These are phyloP conservation scores for Scutellaria galericulata DNA, from an alignment of 257 asterid genomes.

Conservation along the genomic window DNA sequence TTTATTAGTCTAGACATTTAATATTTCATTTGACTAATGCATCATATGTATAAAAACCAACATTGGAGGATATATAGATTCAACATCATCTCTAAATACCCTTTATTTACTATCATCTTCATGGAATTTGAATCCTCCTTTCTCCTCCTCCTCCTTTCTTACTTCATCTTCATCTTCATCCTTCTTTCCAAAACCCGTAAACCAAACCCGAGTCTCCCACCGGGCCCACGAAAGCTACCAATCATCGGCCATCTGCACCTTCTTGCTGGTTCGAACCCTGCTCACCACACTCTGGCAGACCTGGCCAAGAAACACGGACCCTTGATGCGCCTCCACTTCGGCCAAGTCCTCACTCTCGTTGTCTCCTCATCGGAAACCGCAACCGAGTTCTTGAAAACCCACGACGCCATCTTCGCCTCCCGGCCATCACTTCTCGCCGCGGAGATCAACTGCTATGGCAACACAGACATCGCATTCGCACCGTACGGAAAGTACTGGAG, in stretches of 20 bases:
- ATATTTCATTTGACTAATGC: too few relatives aligned
- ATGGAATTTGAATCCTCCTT: conserved; percentile 15
- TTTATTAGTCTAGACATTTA: too few relatives aligned
- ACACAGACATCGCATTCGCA: conserved; percentile 36
- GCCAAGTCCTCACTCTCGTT: conserved; percentile 29
- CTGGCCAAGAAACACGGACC: conserved; percentile 46
- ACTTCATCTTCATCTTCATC: not conserved
- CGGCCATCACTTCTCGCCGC: conserved; percentile 36
- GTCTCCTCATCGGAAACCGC: conserved; percentile 42
- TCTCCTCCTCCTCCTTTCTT: not conserved
- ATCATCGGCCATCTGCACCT: conserved; percentile 48
- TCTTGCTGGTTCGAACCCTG: conserved; percentile 2
- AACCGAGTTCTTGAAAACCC: conserved; percentile 35
- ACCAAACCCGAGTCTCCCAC: conserved; percentile 17
- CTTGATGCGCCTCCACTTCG: conserved; percentile 45
- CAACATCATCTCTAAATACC: not conserved
- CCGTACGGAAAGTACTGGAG: conserved; percentile 48
- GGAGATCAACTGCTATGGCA: conserved; percentile 30
- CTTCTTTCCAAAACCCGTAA: not conserved
- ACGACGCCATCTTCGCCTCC: conserved; percentile 38
- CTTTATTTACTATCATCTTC: not conserved
- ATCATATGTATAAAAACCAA: too few relatives aligned
- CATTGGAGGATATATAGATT: too few relatives aligned
- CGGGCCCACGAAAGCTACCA: conserved; percentile 42
- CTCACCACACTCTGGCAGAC: conserved; percentile 29